These are phyloP conservation scores for Penicillium robsamsonii DNA, from an alignment of 495 filamentous ascomycete species.

Conservation along the genomic window DNA sequence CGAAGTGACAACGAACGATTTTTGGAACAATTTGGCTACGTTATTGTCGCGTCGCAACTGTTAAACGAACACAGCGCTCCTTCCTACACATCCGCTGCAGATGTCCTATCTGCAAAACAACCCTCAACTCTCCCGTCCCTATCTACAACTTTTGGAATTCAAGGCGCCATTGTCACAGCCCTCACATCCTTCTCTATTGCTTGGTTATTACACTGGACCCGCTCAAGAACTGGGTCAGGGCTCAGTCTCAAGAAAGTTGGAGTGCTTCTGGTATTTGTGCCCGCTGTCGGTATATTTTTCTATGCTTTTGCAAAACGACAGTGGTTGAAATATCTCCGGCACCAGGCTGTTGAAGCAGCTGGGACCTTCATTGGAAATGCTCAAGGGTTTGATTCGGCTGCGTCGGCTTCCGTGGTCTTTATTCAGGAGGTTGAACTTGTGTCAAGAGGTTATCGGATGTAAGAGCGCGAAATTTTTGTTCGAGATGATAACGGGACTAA, in stretches of 20 bases:
- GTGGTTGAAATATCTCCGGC: constrained; percentile 79
- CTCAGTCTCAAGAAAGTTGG: constrained; percentile 49
- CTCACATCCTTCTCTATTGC: constrained; percentile 65
- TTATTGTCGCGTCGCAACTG: constrained; percentile 91
- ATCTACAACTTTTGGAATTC: constrained; percentile 45
- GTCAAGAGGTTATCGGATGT: constrained; percentile 90
- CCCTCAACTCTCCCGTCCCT: constrained; percentile 39
- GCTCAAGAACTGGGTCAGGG: constrained; percentile 34
- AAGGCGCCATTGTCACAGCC: constrained; percentile 52
- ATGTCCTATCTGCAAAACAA: constrained; percentile 37
- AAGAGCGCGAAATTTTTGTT: constrained; percentile 25
- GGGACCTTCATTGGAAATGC: constrained; percentile 68
- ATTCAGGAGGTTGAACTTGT: constrained; percentile 97
- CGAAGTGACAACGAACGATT: constrained; percentile 82
- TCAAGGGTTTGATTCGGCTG: constrained; percentile 80
- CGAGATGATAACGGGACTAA: neutral
- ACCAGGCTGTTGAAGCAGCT: constrained; percentile 73
- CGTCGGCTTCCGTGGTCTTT: constrained; percentile 74
- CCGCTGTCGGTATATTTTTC: constrained; percentile 53
- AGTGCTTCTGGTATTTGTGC: constrained; percentile 56
- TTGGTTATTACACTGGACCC: constrained; percentile 69
- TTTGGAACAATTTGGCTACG: constrained; percentile 92
- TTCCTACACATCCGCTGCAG: constrained; percentile 45
- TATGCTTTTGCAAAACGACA: constrained; percentile 77
- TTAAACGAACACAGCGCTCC: constrained; percentile 64